Percentiles rank a stretch among this genome's conserved stretches.
phyloP scores from a whole-genome alignment of 2,329 filamentous ascomycete genomes.

The Xenosphaeropsis pyriputrescens region DNA sequence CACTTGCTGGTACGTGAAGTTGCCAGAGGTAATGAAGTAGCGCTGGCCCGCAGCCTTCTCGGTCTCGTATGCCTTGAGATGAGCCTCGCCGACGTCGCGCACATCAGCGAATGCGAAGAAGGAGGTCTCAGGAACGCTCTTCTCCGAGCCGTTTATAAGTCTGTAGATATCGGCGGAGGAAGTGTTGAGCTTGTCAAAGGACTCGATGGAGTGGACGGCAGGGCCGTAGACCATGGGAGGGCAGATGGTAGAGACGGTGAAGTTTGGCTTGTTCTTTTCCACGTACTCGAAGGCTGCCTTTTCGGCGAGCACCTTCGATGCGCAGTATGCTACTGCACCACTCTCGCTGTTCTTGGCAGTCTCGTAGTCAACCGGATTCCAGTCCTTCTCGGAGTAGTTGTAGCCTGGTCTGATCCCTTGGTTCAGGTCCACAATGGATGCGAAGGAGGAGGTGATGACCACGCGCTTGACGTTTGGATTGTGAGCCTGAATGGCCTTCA shows the following conservation, averaged over 20 bases:
- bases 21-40: constrained; percentile 42
- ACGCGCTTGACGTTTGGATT: constrained; percentile 19
- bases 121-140: constrained; percentile 34
- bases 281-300: constrained; percentile 49
- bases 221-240: constrained; percentile 48
- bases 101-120: constrained; percentile 37
- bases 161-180: constrained; percentile 55
- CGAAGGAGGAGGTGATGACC: constrained; percentile 49
- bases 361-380: constrained; percentile 34
- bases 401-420: constrained; percentile 33
- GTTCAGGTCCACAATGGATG: constrained; percentile 36
- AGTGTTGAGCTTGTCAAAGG: constrained; percentile 49
- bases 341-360: constrained; percentile 18
- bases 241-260: constrained; percentile 43
- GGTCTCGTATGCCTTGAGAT: constrained; percentile 39
- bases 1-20: constrained; percentile 44
- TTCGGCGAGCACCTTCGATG: constrained; percentile 48
- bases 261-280: constrained; percentile 32
- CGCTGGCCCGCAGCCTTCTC: constrained; percentile 41
- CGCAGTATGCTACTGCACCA: constrained; percentile 12
- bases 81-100: constrained; percentile 43
- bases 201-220: constrained; percentile 42
- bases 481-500: constrained; percentile 26
- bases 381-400: constrained; percentile 34
- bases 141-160: constrained; percentile 43